Evolutionary conservation across 2,329 filamentous ascomycete species (phyloP), one percentile per base, ranked within the genome.

Genomic region (Zymoseptoria crescenta): DNA sequence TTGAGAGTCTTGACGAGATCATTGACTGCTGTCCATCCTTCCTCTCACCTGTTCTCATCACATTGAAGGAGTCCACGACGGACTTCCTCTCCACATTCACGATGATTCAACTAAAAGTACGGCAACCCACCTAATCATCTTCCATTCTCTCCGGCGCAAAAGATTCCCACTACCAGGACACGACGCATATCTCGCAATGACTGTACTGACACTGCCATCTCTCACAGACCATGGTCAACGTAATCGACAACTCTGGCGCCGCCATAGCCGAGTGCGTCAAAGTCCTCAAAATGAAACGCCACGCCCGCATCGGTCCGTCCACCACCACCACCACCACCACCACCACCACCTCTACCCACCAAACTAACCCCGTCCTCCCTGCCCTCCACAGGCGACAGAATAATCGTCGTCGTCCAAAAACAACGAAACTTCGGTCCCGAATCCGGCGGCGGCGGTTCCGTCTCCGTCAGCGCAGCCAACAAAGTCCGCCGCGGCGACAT

Each of bases 161-260:
- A n/a, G 3, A 5, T 13, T 16, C 35, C 4, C 35, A 7, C 5
- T 45, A 13, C 35, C n/a, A 4, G 35, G n/a, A 45, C 35, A 24
- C 19, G 8, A 52, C 28, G 9, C 52, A 7, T 54, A 35, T 16
- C 6, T 10, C 35, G 10, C 4, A 45, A 0, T 6, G n/a, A n/a
- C 16, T 24, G n/a, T 6, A 16, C 35, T 45, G 28, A 50, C 35
- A 28, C 49, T 49, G 48, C 56, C 49, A 45, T 20, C 49, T 8
- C 41, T 10, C 29, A n/a, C 68, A 96, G 94, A 89, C 92, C 74
- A 91, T 99, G 85, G 84, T 99, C 70, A 96, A 94, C 79, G 97
- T 94, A 87, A 97, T 99, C 85, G 94, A 99, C 87, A 99, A 96
- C 81, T 97, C 94, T 66, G 94, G 94, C 74, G 94, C 94, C 68